A percentile compares a stretch with the other conserved stretches of the same genome.
These are phyloP conservation scores for Puccinia triticina DNA, from an alignment of 1,284 basidiomycete genomes.

Conservation along the genomic window DNA sequence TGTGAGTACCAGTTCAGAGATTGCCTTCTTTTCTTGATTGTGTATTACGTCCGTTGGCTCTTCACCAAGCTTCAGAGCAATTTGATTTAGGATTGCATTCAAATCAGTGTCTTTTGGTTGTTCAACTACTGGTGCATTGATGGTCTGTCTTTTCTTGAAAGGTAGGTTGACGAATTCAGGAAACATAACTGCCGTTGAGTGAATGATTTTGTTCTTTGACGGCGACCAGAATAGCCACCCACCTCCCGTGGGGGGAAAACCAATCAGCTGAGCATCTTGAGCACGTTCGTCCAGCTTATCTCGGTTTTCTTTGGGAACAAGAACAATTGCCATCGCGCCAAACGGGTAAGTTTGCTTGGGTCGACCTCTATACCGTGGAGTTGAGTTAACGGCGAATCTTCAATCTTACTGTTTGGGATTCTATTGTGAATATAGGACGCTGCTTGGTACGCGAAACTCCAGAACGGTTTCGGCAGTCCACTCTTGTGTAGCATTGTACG, in stretches of 20 bases:
- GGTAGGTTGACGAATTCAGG: no score
- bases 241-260: no score
- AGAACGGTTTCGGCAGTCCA: neutral
- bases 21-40: neutral
- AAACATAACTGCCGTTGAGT: neutral
- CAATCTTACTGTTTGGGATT: neutral
- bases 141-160: no score
- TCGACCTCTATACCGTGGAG: neutral
- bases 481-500: slow-evolving; percentile 6
- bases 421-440: slow-evolving; percentile 11
- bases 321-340: neutral
- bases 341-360: neutral
- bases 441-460: neutral
- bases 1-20: neutral
- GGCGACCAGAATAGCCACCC: neutral
- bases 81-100: neutral
- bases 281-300: neutral
- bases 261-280: neutral
- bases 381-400: neutral
- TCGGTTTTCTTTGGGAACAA: neutral
- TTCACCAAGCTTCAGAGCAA: neutral
- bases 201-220: neutral
- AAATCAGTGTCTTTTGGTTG: neutral
- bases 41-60: neutral
- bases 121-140: neutral